These are phyloP conservation scores for Fusarium sororula DNA, from an alignment of 2,329 filamentous ascomycete species.

Conservation along the genomic window DNA sequence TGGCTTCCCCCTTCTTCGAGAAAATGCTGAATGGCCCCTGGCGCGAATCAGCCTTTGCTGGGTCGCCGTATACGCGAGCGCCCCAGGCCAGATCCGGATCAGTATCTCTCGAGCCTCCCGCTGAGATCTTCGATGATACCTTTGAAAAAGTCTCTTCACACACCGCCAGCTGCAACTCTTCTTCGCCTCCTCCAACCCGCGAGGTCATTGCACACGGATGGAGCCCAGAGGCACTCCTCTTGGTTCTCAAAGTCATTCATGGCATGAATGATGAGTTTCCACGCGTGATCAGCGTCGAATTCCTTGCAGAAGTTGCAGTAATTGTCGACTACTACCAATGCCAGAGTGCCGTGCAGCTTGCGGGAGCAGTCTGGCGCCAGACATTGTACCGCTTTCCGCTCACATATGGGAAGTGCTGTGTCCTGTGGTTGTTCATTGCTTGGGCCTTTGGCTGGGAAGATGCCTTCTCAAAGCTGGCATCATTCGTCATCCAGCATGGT, in stretches of 20 bases:
- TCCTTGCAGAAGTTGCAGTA: background rate
- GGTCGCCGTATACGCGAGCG: background rate
- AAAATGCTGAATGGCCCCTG: background rate
- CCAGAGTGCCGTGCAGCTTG: background rate
- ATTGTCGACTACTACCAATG: slow-evolving; percentile 16
- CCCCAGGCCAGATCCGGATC: rapidly evolving
- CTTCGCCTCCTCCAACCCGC: background rate
- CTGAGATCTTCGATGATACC: background rate
- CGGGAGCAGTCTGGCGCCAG: background rate
- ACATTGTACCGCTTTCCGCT: background rate
- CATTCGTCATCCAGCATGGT: background rate
- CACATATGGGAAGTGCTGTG: background rate
- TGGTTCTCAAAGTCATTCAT: slow-evolving; percentile 8
- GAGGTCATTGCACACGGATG: background rate
- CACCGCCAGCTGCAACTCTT: background rate
- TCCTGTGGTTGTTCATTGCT: background rate
- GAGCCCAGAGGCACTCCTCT: background rate
- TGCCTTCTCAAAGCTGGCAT: background rate
- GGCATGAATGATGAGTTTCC: background rate
- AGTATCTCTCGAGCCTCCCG: background rate
- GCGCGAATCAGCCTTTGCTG: no score
- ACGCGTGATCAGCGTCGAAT: rapidly evolving
- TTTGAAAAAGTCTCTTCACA: background rate
- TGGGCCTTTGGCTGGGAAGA: background rate
- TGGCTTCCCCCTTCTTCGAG: background rate